Percentiles rank a stretch among this genome's conserved stretches.
Conservation (phyloP, 2,329 filamentous ascomycete genomes). For the Cadophora luteo-olivacea region DNA sequence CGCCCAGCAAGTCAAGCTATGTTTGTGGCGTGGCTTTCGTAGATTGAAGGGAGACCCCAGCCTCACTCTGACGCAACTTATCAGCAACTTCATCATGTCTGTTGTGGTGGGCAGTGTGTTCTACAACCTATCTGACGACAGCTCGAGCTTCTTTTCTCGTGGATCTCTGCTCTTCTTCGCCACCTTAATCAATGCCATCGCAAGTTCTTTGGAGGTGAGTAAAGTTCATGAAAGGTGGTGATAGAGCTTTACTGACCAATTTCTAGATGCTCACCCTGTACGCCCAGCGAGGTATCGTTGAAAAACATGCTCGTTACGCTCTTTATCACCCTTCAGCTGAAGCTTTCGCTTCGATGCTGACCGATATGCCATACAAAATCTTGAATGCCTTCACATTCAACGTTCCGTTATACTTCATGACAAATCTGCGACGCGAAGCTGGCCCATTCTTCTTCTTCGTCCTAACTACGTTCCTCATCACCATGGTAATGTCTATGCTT, state of each 20-base stretch:
- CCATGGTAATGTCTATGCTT: neutral
- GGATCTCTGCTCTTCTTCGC: neutral
- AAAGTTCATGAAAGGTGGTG: neutral
- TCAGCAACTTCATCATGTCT: neutral
- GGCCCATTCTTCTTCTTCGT: neutral
- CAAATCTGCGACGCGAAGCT: neutral
- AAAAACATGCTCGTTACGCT: neutral
- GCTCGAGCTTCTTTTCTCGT: neutral
- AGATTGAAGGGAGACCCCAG: neutral
- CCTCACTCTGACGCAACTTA: neutral
- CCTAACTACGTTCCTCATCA: neutral
- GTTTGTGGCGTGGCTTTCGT: neutral
- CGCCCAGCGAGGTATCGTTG: neutral
- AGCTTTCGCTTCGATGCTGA: neutral
- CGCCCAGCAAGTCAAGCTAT: neutral
- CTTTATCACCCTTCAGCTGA: neutral
- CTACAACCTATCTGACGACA: neutral
- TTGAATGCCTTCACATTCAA: neutral
- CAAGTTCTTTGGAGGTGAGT: neutral
- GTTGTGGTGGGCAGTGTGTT: neutral
- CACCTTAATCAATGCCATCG: neutral
- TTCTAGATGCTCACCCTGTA: neutral
- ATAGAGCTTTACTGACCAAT: neutral
- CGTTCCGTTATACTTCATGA: neutral
- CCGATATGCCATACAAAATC: neutral